Evolutionary conservation across 164 flowering plant genomes (phyloP).

Genomic region (Tinospora cordifolia): DNA sequence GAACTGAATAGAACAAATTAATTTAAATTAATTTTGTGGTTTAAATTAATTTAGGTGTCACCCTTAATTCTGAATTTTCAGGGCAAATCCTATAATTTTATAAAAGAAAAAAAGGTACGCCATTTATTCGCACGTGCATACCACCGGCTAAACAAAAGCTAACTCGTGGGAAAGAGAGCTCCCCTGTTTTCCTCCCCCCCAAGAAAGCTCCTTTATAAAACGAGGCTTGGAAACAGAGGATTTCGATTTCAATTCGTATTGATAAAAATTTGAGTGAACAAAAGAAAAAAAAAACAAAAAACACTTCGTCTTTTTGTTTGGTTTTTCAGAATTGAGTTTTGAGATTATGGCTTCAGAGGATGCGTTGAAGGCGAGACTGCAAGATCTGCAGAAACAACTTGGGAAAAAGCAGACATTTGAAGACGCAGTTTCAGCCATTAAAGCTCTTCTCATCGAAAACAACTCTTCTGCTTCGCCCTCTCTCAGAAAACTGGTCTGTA

Average conservation of each 20-base stretch:
- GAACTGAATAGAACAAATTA: too few species aligned
- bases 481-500: slow-evolving; percentile 49
- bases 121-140: background rate
- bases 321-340: background rate
- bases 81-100: too few species aligned
- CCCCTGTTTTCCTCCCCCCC: slow-evolving; percentile 7
- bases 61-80: too few species aligned
- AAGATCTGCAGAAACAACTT: slow-evolving; percentile 67
- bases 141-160: background rate
- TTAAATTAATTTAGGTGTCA: too few species aligned
- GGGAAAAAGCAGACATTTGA: slow-evolving; percentile 71
- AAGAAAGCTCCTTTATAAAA: slow-evolving; percentile 3
- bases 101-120: too few species aligned
- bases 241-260: too few species aligned
- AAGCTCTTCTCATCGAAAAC: slow-evolving; percentile 33
- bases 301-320: background rate
- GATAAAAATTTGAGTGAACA: too few species aligned
- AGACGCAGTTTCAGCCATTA: slow-evolving; percentile 54
- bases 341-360: slow-evolving; percentile 34
- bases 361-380: slow-evolving; percentile 34
- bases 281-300: too few species aligned
- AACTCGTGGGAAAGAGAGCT: background rate
- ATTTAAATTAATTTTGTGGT: too few species aligned
- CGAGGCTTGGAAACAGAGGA: too few species aligned
- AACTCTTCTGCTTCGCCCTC: slow-evolving; percentile 72